phyloP scores from a whole-genome alignment of 495 filamentous ascomycete genomes.

The Aspergillus sclerotioniger region DNA sequence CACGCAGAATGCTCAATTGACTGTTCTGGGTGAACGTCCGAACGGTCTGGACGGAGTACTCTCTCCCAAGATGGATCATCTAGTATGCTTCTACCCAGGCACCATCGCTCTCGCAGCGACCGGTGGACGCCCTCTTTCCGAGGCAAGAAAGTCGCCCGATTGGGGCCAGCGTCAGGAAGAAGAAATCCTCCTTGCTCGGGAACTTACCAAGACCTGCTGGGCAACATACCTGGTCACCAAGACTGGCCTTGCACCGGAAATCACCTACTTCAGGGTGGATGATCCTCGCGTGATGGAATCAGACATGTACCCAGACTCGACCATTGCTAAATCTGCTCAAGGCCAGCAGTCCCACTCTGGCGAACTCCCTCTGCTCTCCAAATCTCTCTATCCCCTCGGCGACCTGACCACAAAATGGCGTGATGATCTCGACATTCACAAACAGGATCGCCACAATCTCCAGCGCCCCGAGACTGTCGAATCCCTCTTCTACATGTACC shows the following conservation, averaged over 20 bases:
- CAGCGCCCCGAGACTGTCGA: constrained; percentile 95
- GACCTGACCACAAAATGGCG: constrained; percentile 47
- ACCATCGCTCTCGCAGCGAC: constrained; percentile 90
- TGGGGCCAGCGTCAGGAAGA: constrained; percentile 82
- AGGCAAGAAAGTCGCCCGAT: constrained; percentile 63
- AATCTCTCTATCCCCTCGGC: constrained; percentile 29
- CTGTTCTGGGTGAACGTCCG: constrained; percentile 83
- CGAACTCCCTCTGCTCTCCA: constrained; percentile 34
- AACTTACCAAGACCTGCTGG: constrained; percentile 97
- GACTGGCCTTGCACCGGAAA: constrained; percentile 89
- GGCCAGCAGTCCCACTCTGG: constrained; percentile 18
- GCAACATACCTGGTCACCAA: constrained; percentile 87
- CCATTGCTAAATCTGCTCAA: constrained; percentile 22
- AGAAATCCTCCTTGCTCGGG: constrained; percentile 79
- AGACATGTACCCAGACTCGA: constrained; percentile 40
- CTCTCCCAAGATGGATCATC: constrained; percentile 93
- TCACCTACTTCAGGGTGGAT: constrained; percentile 79
- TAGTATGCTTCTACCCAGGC: constrained; percentile 96
- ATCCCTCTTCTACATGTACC: constrained; percentile 97
- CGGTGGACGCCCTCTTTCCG: constrained; percentile 67
- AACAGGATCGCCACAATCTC: constrained; percentile 81
- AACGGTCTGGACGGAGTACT: constrained; percentile 62
- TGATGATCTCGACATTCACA: constrained; percentile 74
- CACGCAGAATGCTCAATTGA: constrained; percentile 72
- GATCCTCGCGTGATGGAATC: constrained; percentile 44